Evolutionary conservation across 192 early-diverging fungal genomes (phyloP).

Genomic region (Linderina pennispora): DNA sequence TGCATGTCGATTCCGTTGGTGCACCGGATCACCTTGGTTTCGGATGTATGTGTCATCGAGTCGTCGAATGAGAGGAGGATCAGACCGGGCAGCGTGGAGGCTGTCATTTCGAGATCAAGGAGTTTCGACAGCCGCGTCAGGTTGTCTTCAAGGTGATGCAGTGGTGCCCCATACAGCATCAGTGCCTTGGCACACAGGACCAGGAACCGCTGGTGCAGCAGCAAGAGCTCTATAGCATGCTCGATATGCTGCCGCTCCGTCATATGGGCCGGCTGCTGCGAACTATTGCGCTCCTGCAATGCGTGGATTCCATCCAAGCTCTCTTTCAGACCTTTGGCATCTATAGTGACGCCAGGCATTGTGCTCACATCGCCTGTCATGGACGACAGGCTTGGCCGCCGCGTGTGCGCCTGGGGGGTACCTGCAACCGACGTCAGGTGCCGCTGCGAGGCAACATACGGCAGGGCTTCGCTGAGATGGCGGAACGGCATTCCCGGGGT

Average conservation of each 20-base stretch:
- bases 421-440: conserved; percentile 18
- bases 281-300: neutral
- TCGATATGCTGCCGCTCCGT: conserved; percentile 26
- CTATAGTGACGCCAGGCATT: conserved; percentile 8
- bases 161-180: conserved; percentile 63
- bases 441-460: conserved; percentile 26
- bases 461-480: conserved; percentile 39
- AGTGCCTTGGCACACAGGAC: conserved; percentile 55
- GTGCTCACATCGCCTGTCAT: conserved; percentile 32
- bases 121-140: conserved; percentile 49
- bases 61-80: conserved; percentile 65
- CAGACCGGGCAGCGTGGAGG: conserved; percentile 60
- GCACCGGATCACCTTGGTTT: conserved; percentile 63
- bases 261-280: too few relatives aligned
- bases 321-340: conserved; percentile 4
- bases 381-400: conserved; percentile 24
- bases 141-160: conserved; percentile 60
- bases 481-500: conserved; percentile 27
- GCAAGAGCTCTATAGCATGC: conserved; percentile 53
- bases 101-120: conserved; percentile 56
- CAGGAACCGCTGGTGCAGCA: conserved; percentile 61
- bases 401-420: conserved; percentile 23
- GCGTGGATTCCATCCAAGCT: neutral
- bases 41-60: conserved; percentile 63
- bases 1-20: conserved; percentile 61